phyloP scores from a whole-genome alignment of 805 yeast genomes.

The Starmerella bombi region DNA sequence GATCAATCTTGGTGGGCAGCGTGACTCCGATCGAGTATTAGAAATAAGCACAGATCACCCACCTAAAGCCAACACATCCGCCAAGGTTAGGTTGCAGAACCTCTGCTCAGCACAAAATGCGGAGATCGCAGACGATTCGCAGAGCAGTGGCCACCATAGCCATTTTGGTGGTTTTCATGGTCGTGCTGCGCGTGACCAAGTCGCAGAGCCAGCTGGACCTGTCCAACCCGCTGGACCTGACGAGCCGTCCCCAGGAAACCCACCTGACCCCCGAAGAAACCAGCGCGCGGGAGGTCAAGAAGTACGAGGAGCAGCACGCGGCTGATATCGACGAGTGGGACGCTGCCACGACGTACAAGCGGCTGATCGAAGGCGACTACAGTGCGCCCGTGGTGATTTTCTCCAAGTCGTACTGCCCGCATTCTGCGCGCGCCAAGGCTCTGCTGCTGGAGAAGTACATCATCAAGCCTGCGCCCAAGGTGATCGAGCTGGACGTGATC shows the following conservation, averaged over 20 bases:
- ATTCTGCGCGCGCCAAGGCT: conserved; percentile 55
- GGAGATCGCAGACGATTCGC: conserved; percentile 8
- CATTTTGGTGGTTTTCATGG: conserved; percentile 11
- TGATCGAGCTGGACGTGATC: conserved; percentile 76
- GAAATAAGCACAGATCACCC: too few species aligned
- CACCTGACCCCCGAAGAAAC: too few species aligned
- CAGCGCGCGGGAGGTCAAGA: too few species aligned
- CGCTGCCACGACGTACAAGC: too few species aligned
- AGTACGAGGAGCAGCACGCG: too few species aligned
- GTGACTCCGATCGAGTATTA: too few species aligned
- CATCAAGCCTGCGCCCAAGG: conserved; percentile 55
- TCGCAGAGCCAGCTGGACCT: background rate
- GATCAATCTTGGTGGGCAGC: too few species aligned
- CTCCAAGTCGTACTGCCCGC: conserved; percentile 56
- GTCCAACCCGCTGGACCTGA: too few species aligned
- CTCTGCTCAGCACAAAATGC: background rate
- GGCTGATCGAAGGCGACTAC: conserved; percentile 2
- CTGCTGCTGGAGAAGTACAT: conserved; percentile 50
- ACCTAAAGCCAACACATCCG: too few species aligned
- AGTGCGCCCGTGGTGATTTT: conserved; percentile 30
- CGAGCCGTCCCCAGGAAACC: too few species aligned
- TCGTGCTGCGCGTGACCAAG: conserved; percentile 9
- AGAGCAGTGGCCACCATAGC: conserved; percentile 9
- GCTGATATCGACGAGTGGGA: too few species aligned
- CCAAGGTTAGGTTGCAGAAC: too few species aligned